Percentiles rank a stretch among this genome's conserved stretches.
phyloP scores from a whole-genome alignment of 1,139 yeast genomes.

The Yamadazyma triangularis region DNA sequence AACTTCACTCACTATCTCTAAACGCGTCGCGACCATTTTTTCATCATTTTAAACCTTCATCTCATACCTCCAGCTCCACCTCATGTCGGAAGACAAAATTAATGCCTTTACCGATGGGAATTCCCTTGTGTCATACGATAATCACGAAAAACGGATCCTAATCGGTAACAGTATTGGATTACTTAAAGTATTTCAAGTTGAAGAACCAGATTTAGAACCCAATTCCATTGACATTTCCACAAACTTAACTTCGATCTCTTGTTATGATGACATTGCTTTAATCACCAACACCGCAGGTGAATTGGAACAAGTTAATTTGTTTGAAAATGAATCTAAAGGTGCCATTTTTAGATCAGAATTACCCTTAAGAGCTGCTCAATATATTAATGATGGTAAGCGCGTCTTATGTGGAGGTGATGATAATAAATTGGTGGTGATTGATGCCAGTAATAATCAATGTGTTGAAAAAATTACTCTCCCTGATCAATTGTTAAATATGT shows the following conservation, averaged over 20 bases:
- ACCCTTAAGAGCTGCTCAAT: constrained; percentile 61
- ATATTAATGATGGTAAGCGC: constrained; percentile 69
- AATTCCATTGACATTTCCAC: constrained; percentile 48
- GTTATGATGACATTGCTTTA: constrained; percentile 17
- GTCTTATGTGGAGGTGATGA: constrained; percentile 78
- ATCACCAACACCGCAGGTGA: constrained; percentile 34
- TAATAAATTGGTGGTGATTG: constrained; percentile 53
- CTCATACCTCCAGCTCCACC: too few species aligned
- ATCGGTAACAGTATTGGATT: constrained; percentile 51
- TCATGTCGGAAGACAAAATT: constrained; percentile 17
- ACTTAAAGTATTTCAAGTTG: constrained; percentile 44
- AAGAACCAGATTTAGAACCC: constrained; percentile 50
- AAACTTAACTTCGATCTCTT: constrained; percentile 31
- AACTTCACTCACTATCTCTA: too few species aligned
- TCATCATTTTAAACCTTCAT: too few species aligned
- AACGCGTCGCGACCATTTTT: too few species aligned
- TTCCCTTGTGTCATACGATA: constrained; percentile 35
- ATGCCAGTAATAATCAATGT: constrained; percentile 22
- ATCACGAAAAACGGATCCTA: constrained; percentile 35
- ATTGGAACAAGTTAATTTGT: constrained; percentile 27
- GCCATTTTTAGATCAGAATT: constrained; percentile 45
- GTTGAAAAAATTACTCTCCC: constrained; percentile 19
- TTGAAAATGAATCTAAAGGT: constrained; percentile 17
- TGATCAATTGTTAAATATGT: constrained; percentile 56
- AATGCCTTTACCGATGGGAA: constrained; percentile 46